Base-by-base conservation (phyloP, 495 filamentous ascomycete species). In the Lasiosphaeria miniovina region DNA sequence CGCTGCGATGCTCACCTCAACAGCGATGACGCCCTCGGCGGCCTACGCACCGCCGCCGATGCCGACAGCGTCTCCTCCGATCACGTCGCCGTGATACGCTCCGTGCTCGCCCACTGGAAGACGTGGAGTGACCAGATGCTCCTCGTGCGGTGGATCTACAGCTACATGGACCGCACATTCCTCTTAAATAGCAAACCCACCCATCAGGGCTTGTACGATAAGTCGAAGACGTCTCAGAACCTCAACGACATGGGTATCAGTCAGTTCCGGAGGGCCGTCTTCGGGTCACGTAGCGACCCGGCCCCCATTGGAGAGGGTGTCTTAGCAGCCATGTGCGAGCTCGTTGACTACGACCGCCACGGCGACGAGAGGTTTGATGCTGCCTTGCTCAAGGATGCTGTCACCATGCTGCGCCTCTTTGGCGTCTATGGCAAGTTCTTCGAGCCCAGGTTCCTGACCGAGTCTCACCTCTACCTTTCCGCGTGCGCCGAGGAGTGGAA, bases 91-190 rank as follows among this genome's bases (percentile, higher is more conserved):
- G 49, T 88, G 64, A 73, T 93, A 64, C 77, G 76, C 68, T 80
- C 75, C 34, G 85, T 93, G 32, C 75, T 90, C 51, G 77, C 77
- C 35, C 78, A 84, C 46, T 98, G 93, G 94, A 78, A 77, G 38
- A 77, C 79, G 55, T 98, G 94, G 94, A 86, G 85, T 62, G 72
- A 78, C 57, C 90, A 91, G 73, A 71, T 94, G 74, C 86, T 90
- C 82, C 52, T 83, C 17, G 80, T 98, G 54, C 82, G 90, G 57
- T 91, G 86, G 60, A 87, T 96, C 36, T 98, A 96, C 76, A 93
- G 89, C 67, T 97, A 92, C 62, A 79, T 98, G 56, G 93, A 98
- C 67, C 85, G 94, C 59, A 90, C 91, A 4, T 96, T 90, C 69
- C 82, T 98, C 24, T 76, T 96, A 32, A 43, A 38, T 36, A 83